Percentiles rank a stretch among this genome's conserved stretches.
These are phyloP conservation scores for Leccinum proximum DNA, from an alignment of 1,284 basidiomycete species.

Conservation along the genomic window DNA sequence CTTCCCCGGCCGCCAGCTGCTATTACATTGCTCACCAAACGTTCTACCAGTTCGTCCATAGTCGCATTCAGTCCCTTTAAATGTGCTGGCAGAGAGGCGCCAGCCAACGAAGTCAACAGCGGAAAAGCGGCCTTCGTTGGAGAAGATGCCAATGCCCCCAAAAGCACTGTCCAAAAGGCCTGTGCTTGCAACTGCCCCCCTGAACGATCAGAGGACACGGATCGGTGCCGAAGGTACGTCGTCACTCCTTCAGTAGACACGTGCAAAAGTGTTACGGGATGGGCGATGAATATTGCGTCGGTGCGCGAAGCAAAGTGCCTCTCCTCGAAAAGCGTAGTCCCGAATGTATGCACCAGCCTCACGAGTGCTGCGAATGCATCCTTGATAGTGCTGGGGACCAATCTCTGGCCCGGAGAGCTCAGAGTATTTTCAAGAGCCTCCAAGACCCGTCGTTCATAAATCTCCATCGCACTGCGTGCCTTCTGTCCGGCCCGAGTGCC, in stretches of 20 bases:
- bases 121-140: slow-evolving; percentile 10
- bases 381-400: background rate
- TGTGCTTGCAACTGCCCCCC: slow-evolving; percentile 14
- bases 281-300: slow-evolving; percentile 40
- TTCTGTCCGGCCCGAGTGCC: slow-evolving; percentile 28
- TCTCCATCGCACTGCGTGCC: slow-evolving; percentile 22
- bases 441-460: slow-evolving; percentile 30
- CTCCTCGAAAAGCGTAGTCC: slow-evolving; percentile 38
- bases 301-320: slow-evolving; percentile 35
- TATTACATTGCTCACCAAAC: slow-evolving; percentile 13
- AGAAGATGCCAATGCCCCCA: slow-evolving; percentile 20
- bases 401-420: slow-evolving; percentile 5
- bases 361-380: slow-evolving; percentile 16
- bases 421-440: slow-evolving; percentile 28
- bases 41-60: slow-evolving; percentile 24
- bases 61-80: slow-evolving; percentile 15
- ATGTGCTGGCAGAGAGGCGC: slow-evolving; percentile 18
- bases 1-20: background rate
- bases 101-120: slow-evolving; percentile 15
- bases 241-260: slow-evolving; percentile 41
- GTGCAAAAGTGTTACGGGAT: slow-evolving; percentile 40
- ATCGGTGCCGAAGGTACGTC: slow-evolving; percentile 21
- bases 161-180: slow-evolving; percentile 21
- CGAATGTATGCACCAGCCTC: slow-evolving; percentile 27
- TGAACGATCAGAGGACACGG: slow-evolving; percentile 8